Evolutionary conservation across 2,329 filamentous ascomycete genomes (phyloP).

Genomic region (Trichoderma semiorbis): DNA sequence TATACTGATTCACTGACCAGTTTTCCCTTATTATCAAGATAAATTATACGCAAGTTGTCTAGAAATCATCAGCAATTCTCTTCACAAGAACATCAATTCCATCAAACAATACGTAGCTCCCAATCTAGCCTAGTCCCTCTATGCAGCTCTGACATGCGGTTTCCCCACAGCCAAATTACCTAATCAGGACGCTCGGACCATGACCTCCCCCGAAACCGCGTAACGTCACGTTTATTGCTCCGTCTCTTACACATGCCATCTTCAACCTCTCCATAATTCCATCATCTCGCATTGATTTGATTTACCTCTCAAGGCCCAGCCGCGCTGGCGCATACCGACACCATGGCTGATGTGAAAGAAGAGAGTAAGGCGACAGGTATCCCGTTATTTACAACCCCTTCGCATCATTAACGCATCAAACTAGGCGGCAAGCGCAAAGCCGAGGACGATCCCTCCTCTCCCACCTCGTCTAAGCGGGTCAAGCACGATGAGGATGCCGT

Average conservation of each 20-base stretch:
- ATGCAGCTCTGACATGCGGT: not conserved
- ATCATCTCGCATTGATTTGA: not conserved
- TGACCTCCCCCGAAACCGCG: not conserved
- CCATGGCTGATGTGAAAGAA: conserved; percentile 35
- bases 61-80: not conserved
- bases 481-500: conserved; percentile 44
- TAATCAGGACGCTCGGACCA: conserved; percentile 12
- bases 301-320: not conserved
- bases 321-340: not conserved
- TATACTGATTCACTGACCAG: not conserved
- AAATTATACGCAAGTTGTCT: not conserved
- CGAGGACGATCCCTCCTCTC: conserved; percentile 59
- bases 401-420: not conserved
- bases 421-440: conserved; percentile 69
- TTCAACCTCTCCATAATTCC: not conserved
- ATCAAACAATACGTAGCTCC: not conserved
- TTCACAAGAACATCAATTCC: not conserved
- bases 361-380: conserved; percentile 34
- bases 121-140: not conserved
- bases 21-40: not conserved
- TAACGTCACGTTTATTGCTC: not conserved
- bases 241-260: not conserved
- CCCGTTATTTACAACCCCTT: not conserved
- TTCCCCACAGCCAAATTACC: not conserved
- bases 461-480: conserved; percentile 61